phyloP scores from a whole-genome alignment of 306 rosid genomes.

The Gastrolobium villosum region DNA sequence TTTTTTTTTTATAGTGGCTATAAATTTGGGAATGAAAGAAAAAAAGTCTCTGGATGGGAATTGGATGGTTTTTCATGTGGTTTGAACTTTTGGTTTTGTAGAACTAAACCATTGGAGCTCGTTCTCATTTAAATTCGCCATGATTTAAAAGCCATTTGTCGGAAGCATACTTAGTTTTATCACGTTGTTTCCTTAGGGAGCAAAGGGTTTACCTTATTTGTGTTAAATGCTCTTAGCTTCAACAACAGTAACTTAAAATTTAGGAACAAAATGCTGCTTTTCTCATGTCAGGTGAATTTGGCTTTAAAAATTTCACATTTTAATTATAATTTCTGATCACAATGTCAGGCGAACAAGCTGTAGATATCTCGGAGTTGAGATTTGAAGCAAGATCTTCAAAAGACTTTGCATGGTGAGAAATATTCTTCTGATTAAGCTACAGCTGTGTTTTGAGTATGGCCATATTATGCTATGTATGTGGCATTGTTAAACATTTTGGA shows the following conservation, averaged over 20 bases:
- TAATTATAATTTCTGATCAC: constrained; percentile 20
- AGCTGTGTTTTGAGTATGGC: constrained; percentile 30
- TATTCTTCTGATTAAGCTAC: constrained; percentile 32
- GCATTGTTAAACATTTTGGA: constrained; percentile 13
- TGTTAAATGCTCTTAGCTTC: constrained; percentile 9
- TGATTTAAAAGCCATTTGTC: background rate
- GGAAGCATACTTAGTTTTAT: constrained; percentile 16
- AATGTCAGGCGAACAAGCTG: constrained; percentile 53
- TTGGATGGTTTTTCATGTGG: background rate
- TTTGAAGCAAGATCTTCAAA: constrained; percentile 82
- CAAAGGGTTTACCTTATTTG: constrained; percentile 18
- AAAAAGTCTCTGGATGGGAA: background rate
- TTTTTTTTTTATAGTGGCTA: constrained; percentile 28
- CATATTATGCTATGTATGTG: constrained; percentile 10
- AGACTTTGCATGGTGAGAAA: constrained; percentile 91
- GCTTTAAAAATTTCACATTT: background rate
- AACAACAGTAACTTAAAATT: background rate
- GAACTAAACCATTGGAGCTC: background rate
- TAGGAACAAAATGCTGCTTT: background rate
- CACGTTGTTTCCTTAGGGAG: background rate
- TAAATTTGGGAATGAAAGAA: constrained; percentile 13
- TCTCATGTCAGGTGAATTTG: background rate
- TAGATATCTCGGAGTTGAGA: constrained; percentile 62
- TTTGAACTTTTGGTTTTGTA: constrained; percentile 30
- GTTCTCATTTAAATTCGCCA: background rate